Percentiles rank a stretch among this genome's conserved stretches.
Conservation (phyloP, 495 filamentous ascomycete species). For the Glonium stellatum region DNA sequence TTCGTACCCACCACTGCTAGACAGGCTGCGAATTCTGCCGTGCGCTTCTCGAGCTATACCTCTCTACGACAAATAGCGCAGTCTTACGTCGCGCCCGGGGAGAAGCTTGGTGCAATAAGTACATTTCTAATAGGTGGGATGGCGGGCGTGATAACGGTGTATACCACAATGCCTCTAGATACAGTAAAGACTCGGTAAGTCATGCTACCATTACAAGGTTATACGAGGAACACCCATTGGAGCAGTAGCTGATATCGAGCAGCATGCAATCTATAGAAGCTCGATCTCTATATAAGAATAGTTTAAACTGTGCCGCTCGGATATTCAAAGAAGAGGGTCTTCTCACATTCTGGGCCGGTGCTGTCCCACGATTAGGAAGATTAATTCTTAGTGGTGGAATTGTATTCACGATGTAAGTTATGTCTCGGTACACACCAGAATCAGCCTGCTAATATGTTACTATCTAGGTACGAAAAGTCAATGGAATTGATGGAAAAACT, state of each 20-base stretch:
- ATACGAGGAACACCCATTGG: background rate
- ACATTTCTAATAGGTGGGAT: constrained; percentile 89
- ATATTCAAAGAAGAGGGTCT: constrained; percentile 88
- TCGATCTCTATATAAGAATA: constrained; percentile 75
- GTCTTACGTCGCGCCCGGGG: constrained; percentile 84
- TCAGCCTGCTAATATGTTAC: constrained; percentile 8
- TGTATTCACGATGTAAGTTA: constrained; percentile 84
- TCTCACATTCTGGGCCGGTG: constrained; percentile 89
- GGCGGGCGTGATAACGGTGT: constrained; percentile 90
- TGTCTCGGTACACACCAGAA: background rate
- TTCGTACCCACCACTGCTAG: constrained; percentile 91
- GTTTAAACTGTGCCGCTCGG: constrained; percentile 70
- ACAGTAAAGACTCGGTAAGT: constrained; percentile 81
- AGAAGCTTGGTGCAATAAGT: constrained; percentile 81
- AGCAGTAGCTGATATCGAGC: background rate
- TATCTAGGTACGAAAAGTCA: constrained; percentile 80
- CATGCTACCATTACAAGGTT: background rate
- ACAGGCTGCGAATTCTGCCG: constrained; percentile 90
- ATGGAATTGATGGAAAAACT: constrained; percentile 78
- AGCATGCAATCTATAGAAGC: constrained; percentile 98
- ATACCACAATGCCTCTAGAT: constrained; percentile 81
- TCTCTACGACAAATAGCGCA: constrained; percentile 84
- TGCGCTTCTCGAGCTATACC: constrained; percentile 84
- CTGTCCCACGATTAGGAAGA: constrained; percentile 73
- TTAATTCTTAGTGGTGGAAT: constrained; percentile 87